Evolutionary conservation across 192 early-diverging fungal species (phyloP).

Genomic region (Mortierella antarctica): DNA sequence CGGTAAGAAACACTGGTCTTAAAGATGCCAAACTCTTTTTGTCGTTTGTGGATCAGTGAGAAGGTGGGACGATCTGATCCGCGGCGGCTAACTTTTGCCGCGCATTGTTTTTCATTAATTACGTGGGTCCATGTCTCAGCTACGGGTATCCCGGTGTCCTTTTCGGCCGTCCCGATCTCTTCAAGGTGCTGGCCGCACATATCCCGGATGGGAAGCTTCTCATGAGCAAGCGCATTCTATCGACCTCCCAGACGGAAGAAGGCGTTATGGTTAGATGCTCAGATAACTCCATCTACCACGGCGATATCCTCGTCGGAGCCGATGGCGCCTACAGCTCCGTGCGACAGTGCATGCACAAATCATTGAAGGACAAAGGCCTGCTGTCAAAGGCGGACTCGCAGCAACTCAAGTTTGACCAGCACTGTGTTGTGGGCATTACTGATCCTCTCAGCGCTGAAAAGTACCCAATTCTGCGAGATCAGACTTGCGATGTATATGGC

Average conservation of each 20-base stretch:
- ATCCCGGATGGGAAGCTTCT: constrained; percentile 26
- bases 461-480: constrained; percentile 16
- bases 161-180: constrained; percentile 42
- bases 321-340: constrained; percentile 53
- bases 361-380: constrained; percentile 25
- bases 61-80: background rate
- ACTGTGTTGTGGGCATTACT: constrained; percentile 48
- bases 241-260: constrained; percentile 24
- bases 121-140: background rate
- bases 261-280: constrained; percentile 33
- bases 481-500: constrained; percentile 21
- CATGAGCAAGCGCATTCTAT: constrained; percentile 42
- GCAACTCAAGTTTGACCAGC: constrained; percentile 50
- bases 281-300: constrained; percentile 34
- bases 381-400: constrained; percentile 35
- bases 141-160: constrained; percentile 41
- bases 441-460: constrained; percentile 27
- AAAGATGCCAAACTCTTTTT: background rate
- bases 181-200: constrained; percentile 16
- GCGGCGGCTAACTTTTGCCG: no score
- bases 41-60: background rate
- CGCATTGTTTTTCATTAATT: background rate
- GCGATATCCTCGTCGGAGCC: constrained; percentile 52
- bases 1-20: constrained; percentile 10
- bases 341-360: constrained; percentile 45